Percentiles rank a stretch among this genome's conserved stretches.
phyloP scores from a whole-genome alignment of 768 basidiomycete genomes.

The Pleurotus ostreatus region DNA sequence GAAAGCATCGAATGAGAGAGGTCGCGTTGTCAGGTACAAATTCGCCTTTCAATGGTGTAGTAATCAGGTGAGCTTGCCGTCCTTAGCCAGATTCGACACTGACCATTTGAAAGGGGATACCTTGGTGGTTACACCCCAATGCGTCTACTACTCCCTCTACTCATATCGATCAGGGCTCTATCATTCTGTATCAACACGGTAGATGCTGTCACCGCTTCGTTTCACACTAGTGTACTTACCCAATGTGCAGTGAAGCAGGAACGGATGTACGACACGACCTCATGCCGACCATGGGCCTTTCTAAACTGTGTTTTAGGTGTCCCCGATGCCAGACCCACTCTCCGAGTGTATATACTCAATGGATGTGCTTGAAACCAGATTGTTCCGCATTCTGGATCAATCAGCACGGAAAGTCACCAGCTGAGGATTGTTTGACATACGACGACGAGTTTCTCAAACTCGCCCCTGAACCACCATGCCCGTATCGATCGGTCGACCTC shows the following conservation, averaged over 20 bases:
- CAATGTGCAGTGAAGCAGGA: too few species aligned
- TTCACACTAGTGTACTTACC: too few species aligned
- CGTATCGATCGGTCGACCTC: conserved; percentile 32
- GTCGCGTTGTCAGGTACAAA: conserved; percentile 70
- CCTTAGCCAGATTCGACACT: neutral
- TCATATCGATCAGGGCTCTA: too few species aligned
- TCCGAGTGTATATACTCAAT: conserved; percentile 51
- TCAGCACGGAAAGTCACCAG: conserved; percentile 20
- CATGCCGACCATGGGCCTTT: neutral
- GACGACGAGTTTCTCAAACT: conserved; percentile 41
- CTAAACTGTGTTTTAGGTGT: conserved; percentile 26
- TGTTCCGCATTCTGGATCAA: conserved; percentile 57
- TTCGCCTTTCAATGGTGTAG: conserved; percentile 86
- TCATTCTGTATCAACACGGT: too few species aligned
- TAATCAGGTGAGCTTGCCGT: conserved; percentile 42
- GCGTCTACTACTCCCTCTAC: neutral
- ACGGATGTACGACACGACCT: too few species aligned
- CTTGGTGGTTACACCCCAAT: conserved; percentile 37
- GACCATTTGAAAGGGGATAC: conserved; percentile 29
- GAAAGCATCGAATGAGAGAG: conserved; percentile 37
- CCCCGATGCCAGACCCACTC: conserved; percentile 37
- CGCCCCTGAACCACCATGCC: conserved; percentile 25
- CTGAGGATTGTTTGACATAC: conserved; percentile 38
- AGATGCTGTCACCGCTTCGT: too few species aligned
- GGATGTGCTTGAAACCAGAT: conserved; percentile 61